A percentile compares a stretch with the other conserved stretches of the same genome.
Conservation (phyloP, 805 yeast species). For the Metschnikowia cerradonensis region DNA sequence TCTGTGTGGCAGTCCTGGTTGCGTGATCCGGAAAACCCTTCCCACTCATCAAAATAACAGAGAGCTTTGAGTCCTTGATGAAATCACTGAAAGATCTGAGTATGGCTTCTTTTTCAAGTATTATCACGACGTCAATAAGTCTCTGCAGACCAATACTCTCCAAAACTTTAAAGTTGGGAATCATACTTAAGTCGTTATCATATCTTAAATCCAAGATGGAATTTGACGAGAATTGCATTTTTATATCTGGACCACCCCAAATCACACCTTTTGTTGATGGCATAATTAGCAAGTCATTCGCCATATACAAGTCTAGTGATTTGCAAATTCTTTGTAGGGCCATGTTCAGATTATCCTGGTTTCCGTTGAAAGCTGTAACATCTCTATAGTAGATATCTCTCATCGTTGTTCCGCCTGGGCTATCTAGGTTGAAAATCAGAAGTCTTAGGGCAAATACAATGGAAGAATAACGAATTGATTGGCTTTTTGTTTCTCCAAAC, state of each 20-base stretch:
- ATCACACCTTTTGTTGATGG: slow-evolving; percentile 17
- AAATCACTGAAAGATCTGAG: slow-evolving; percentile 31
- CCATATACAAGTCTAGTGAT: slow-evolving; percentile 6
- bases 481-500: slow-evolving; percentile 9
- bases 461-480: slow-evolving; percentile 9
- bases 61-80: slow-evolving; percentile 5
- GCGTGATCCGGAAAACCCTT: slow-evolving; percentile 18
- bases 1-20: slow-evolving; percentile 10
- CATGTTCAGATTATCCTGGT: slow-evolving; percentile 12
- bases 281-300: slow-evolving; percentile 6
- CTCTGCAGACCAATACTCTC: not conserved
- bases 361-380: slow-evolving; percentile 13
- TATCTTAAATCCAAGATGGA: not conserved
- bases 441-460: slow-evolving; percentile 9
- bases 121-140: slow-evolving; percentile 16
- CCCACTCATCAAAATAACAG: slow-evolving; percentile 12
- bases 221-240: slow-evolving; percentile 1
- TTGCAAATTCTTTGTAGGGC: slow-evolving; percentile 6
- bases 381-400: slow-evolving; percentile 17
- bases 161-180: slow-evolving; percentile 2
- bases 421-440: slow-evolving; percentile 5
- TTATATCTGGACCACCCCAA: slow-evolving; percentile 11
- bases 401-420: slow-evolving; percentile 10
- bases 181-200: slow-evolving; percentile 1
- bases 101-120: slow-evolving; percentile 41